Evolutionary conservation across 2,329 filamentous ascomycete genomes (phyloP).

Genomic region (Arthrobotrys sinensis): DNA sequence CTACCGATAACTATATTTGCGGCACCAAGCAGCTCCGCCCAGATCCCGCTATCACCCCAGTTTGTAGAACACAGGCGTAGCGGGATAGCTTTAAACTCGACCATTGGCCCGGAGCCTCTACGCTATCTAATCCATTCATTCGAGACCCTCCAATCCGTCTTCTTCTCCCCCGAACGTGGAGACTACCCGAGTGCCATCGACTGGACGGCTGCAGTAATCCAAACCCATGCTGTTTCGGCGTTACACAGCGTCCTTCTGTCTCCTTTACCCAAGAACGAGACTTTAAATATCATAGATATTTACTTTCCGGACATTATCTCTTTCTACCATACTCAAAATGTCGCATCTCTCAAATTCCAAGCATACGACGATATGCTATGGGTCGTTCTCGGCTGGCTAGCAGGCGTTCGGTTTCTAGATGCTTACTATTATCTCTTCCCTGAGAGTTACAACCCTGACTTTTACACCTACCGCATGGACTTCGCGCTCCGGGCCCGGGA

Average conservation of each 20-base stretch:
- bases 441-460: conserved; percentile 43
- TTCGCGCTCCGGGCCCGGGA: conserved; percentile 87
- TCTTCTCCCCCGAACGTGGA: conserved; percentile 82
- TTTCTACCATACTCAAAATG: conserved; percentile 90
- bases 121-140: conserved; percentile 70
- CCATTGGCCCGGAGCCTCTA: conserved; percentile 32
- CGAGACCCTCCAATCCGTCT: conserved; percentile 81
- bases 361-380: conserved; percentile 96
- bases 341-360: conserved; percentile 80
- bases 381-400: conserved; percentile 93
- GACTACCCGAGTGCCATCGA: conserved; percentile 90
- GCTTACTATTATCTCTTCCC: conserved; percentile 40
- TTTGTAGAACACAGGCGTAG: conserved; percentile 32
- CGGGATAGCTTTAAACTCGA: conserved; percentile 51
- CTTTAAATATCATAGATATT: conserved; percentile 80
- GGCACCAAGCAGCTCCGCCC: conserved; percentile 4
- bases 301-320: conserved; percentile 83
- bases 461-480: conserved; percentile 75
- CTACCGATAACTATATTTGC: conserved; percentile 27
- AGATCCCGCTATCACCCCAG: conserved; percentile 20
- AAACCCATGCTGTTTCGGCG: conserved; percentile 82
- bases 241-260: conserved; percentile 76
- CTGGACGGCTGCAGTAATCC: conserved; percentile 90
- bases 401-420: conserved; percentile 80
- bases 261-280: conserved; percentile 66